phyloP scores from a whole-genome alignment of 495 filamentous ascomycete species.

The Viridothelium virens region DNA sequence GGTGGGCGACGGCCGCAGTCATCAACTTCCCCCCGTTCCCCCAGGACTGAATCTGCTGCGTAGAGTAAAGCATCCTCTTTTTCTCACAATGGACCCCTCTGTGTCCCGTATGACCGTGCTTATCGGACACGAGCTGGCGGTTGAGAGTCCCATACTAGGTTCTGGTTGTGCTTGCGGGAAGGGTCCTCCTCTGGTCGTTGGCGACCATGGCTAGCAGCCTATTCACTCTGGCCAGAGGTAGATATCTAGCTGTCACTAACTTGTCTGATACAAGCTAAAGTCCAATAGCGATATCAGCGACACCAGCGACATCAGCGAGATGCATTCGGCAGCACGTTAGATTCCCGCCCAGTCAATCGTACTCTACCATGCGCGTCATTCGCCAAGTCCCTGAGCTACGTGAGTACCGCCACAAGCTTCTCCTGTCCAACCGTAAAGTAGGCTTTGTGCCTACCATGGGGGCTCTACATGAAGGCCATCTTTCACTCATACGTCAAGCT shows the following conservation, averaged over 20 bases:
- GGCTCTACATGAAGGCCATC: slow-evolving; percentile 83
- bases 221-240: background rate
- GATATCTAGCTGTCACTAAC: no score
- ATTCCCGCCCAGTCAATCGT: background rate
- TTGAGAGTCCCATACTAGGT: background rate
- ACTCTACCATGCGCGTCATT: slow-evolving; percentile 55
- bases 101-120: background rate
- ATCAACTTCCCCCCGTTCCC: background rate
- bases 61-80: slow-evolving; percentile 10
- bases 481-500: slow-evolving; percentile 78
- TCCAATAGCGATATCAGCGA: background rate
- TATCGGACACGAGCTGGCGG: background rate
- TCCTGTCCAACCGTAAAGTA: slow-evolving; percentile 61
- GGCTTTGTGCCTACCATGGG: slow-evolving; percentile 96
- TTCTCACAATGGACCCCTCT: background rate
- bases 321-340: background rate
- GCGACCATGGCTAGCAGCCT: slow-evolving; percentile 3
- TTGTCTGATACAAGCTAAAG: background rate
- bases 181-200: background rate
- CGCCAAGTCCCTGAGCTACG: slow-evolving; percentile 65
- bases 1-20: background rate
- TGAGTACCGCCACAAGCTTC: slow-evolving; percentile 58
- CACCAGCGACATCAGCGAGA: background rate
- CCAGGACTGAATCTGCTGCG: slow-evolving; percentile 12
- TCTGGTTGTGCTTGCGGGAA: background rate